phyloP scores from a whole-genome alignment of 164 flowering plant genomes.

The Kalanchoe fedtschenkoi region DNA sequence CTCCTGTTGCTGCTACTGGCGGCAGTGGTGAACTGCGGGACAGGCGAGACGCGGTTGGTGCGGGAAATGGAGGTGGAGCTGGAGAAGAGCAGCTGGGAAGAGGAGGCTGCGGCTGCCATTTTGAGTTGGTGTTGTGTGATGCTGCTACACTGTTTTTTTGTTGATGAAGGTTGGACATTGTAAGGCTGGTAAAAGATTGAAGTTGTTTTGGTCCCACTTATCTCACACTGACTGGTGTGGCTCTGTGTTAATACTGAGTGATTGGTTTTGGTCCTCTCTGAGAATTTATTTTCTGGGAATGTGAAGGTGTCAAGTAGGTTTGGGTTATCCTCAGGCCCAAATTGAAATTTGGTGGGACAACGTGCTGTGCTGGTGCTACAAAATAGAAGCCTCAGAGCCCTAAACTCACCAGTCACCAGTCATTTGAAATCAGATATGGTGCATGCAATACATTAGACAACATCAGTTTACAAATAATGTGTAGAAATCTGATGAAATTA shows the following conservation, averaged over 20 bases:
- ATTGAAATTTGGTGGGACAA: too few relatives aligned
- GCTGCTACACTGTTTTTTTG: not conserved
- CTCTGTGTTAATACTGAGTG: not conserved
- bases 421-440: too few relatives aligned
- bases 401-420: too few relatives aligned
- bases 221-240: not conserved
- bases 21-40: not conserved
- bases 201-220: slow-evolving; percentile 3
- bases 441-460: too few relatives aligned
- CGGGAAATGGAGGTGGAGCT: slow-evolving; percentile 6
- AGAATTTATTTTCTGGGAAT: too few relatives aligned
- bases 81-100: slow-evolving; percentile 7
- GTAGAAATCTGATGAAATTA: too few relatives aligned
- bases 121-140: not conserved
- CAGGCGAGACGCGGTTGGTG: not conserved
- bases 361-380: too few relatives aligned
- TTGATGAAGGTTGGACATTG: slow-evolving; percentile 3
- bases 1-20: not conserved
- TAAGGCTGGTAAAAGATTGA: not conserved
- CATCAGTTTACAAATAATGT: too few relatives aligned
- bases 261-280: too few relatives aligned
- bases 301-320: too few relatives aligned
- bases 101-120: slow-evolving; percentile 7
- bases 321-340: too few relatives aligned
- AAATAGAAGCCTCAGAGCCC: too few relatives aligned